Conservation (phyloP, 768 basidiomycete genomes). For the Leucogyrophana mollusca region DNA sequence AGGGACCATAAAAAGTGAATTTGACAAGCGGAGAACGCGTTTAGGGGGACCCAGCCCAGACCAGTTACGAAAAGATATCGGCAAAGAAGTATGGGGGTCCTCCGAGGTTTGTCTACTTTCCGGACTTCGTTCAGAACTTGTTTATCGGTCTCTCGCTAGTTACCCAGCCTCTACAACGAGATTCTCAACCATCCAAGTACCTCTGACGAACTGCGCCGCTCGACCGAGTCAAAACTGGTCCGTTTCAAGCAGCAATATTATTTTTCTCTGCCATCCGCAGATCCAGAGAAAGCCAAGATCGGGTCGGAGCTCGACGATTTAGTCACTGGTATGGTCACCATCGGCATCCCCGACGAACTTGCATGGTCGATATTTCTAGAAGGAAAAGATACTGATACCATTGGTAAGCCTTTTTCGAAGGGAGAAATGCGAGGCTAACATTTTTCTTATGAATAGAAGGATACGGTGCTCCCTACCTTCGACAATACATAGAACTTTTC, state of each 20-base stretch:
- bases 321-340: slow-evolving; percentile 70
- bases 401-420: slow-evolving; percentile 48
- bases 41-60: slow-evolving; percentile 66
- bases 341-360: slow-evolving; percentile 73
- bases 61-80: slow-evolving; percentile 60
- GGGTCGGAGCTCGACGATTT: slow-evolving; percentile 69
- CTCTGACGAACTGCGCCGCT: slow-evolving; percentile 74
- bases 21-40: slow-evolving; percentile 75
- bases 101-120: slow-evolving; percentile 50
- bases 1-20: slow-evolving; percentile 56
- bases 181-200: slow-evolving; percentile 81
- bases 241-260: slow-evolving; percentile 61
- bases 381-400: slow-evolving; percentile 59
- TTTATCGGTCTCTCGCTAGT: slow-evolving; percentile 35
- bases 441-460: slow-evolving; percentile 40
- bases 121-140: neutral
- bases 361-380: slow-evolving; percentile 85
- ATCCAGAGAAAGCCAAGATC: slow-evolving; percentile 43
- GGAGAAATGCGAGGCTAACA: slow-evolving; percentile 1
- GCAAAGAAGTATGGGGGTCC: slow-evolving; percentile 55
- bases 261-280: slow-evolving; percentile 50
- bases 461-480: slow-evolving; percentile 58
- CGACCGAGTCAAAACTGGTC: slow-evolving; percentile 74
- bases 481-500: slow-evolving; percentile 64
- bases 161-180: slow-evolving; percentile 73